Percentiles rank a stretch among this genome's conserved stretches.
Evolutionary conservation across 805 yeast species (phyloP).

Genomic region (Starmerella vaccinii): DNA sequence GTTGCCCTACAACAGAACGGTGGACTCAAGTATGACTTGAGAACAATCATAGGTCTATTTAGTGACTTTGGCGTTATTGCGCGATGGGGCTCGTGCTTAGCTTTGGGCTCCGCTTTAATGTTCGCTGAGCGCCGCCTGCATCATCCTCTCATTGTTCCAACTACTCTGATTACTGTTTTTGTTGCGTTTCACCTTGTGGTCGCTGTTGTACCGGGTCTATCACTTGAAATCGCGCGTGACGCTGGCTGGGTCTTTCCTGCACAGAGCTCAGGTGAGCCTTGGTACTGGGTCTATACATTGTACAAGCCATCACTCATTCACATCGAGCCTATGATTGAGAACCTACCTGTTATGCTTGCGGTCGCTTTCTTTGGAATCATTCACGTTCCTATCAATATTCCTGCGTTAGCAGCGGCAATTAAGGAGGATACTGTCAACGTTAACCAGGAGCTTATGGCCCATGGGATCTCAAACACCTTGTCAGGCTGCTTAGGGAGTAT

Average conservation of each 20-base stretch:
- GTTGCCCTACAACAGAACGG: conserved; percentile 68
- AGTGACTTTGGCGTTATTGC: conserved; percentile 40
- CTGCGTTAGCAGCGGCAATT: conserved; percentile 86
- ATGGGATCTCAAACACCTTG: conserved; percentile 78
- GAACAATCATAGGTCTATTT: conserved; percentile 37
- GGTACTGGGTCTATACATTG: conserved; percentile 75
- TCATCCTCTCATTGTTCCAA: conserved; percentile 69
- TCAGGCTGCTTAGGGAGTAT: conserved; percentile 81
- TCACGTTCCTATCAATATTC: conserved; percentile 96
- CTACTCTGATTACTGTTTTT: conserved; percentile 65
- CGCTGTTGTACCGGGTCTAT: conserved; percentile 53
- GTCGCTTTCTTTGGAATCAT: conserved; percentile 89
- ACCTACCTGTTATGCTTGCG: conserved; percentile 89
- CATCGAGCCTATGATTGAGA: conserved; percentile 56
- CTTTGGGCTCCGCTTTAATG: conserved; percentile 51
- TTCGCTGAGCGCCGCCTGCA: conserved; percentile 48
- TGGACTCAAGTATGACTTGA: conserved; percentile 52
- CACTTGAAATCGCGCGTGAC: conserved; percentile 50
- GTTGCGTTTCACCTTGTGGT: conserved; percentile 58
- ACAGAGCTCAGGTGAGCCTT: conserved; percentile 56
- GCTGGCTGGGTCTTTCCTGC: conserved; percentile 77
- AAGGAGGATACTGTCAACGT: conserved; percentile 74
- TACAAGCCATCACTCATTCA: conserved; percentile 65
- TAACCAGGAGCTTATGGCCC: conserved; percentile 87
- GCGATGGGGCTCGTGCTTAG: conserved; percentile 64